These are phyloP conservation scores for Arthrinium phaeospermum DNA, from an alignment of 2,329 filamentous ascomycete species.

Conservation along the genomic window DNA sequence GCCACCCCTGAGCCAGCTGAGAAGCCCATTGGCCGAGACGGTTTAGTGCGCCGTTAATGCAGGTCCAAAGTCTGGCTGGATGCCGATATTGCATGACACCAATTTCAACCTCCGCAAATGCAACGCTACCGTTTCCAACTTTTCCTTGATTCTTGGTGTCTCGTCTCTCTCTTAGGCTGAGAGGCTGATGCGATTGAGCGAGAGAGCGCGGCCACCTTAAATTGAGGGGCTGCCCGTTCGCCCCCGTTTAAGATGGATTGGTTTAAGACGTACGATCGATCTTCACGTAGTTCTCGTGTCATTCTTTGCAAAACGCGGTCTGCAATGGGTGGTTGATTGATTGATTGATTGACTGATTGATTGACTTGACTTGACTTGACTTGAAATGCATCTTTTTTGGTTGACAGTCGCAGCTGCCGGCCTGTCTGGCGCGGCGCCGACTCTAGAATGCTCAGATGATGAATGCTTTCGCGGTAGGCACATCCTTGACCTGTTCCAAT, in stretches of 20 bases:
- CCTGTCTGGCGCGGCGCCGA: neutral
- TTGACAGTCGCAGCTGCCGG: neutral
- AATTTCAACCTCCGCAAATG: conserved; percentile 15
- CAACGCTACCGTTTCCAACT: conserved; percentile 14
- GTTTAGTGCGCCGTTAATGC: conserved; percentile 4
- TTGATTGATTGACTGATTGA: neutral
- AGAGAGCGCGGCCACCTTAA: neutral
- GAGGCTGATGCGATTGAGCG: neutral
- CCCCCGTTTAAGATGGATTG: neutral
- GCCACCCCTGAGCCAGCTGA: neutral
- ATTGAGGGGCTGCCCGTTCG: conserved; percentile 10
- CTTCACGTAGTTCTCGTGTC: neutral
- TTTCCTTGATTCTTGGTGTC: conserved; percentile 15
- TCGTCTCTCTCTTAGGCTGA: neutral
- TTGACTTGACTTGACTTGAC: neutral
- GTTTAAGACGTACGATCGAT: neutral
- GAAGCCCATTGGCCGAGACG: neutral
- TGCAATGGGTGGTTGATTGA: neutral
- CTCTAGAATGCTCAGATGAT: conserved; percentile 20
- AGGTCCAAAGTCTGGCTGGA: conserved; percentile 3
- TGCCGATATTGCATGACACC: conserved; percentile 3
- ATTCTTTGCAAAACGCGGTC: neutral
- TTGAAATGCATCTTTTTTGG: conserved; percentile 19
- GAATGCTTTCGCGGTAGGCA: conserved; percentile 19
- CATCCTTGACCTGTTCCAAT: neutral